Evolutionary conservation across 345 rosid species (phyloP), one percentile per base, ranked within the genome.

Genomic region (Triadica sebifera): DNA sequence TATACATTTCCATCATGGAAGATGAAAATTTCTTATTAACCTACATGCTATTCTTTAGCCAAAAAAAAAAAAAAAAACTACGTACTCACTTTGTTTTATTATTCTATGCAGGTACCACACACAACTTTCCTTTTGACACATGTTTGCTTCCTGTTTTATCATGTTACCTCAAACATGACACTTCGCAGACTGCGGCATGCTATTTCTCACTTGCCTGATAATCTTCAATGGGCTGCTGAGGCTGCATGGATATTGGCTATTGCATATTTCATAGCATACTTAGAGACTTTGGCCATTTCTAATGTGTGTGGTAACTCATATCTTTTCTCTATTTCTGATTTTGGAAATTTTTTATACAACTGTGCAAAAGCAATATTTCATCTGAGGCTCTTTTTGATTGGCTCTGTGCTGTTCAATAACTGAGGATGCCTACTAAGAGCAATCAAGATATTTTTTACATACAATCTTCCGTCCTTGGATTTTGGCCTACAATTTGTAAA

Each of bases 1-100:
- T 95, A 95, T 80, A 93, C 98, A 63, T 95, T 95, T 72, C 99
- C 99, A 24, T 93, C 99, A 0, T 95, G 99, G 99, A 95, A 80
- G 86, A 95, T 95, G 99, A 69, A 57, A 65, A 53, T 29, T 37
- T 43, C 34, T 19, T 67, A 53, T 19, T 46, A 8, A 13, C n/a
- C 39, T 29, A 19, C 37, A 16, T 78, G 16, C 47, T 29, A 29
- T 29, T 29, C 34, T 29, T 29, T 1, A 29, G 34, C 34, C 34
- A 29, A 29, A 2, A 29, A 29, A 2, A 2, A 29, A 29, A 29
- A 29, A 29, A 29, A 29, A 29, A 29, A 4, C 25, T 41, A 16
- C 65, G 34, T 47, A 47, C 52, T 75, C 22, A 46, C 12, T 46
- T 57, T 74, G 38, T 58, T 71, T 56, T 49, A 38, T 53, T 71